Evolutionary conservation across 768 basidiomycete species (phyloP).

Genomic region (Tubosaeta sp.): DNA sequence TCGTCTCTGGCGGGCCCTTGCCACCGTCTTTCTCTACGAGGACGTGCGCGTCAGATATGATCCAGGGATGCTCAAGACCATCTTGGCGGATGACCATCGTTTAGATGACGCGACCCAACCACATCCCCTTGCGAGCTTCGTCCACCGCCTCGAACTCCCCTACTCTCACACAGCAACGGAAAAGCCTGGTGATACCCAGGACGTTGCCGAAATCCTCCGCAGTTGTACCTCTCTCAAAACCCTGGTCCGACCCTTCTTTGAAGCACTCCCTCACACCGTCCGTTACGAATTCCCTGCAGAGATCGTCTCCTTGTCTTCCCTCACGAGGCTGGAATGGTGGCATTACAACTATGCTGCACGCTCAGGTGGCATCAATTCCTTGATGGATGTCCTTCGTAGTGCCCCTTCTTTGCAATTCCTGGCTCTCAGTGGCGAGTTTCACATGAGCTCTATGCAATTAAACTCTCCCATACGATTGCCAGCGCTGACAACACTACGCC

Average conservation of each 20-base stretch:
- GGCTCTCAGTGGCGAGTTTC: slow-evolving; percentile 45
- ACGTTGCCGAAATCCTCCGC: slow-evolving; percentile 45
- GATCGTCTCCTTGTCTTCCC: slow-evolving; percentile 41
- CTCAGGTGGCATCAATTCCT: slow-evolving; percentile 62
- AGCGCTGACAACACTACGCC: slow-evolving; percentile 49
- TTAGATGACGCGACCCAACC: slow-evolving; percentile 13
- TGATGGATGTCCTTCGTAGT: slow-evolving; percentile 45
- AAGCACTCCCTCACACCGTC: slow-evolving; percentile 22
- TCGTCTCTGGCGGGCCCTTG: slow-evolving; percentile 49
- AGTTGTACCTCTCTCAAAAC: slow-evolving; percentile 49
- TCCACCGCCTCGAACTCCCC: slow-evolving; percentile 56
- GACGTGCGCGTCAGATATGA: slow-evolving; percentile 44
- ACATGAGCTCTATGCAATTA: slow-evolving; percentile 22
- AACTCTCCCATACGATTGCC: slow-evolving; percentile 37
- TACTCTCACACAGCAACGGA: slow-evolving; percentile 49
- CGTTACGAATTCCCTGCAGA: slow-evolving; percentile 53
- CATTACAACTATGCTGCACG: slow-evolving; percentile 52
- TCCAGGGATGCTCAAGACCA: slow-evolving; percentile 28
- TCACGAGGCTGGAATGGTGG: slow-evolving; percentile 70
- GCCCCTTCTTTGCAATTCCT: slow-evolving; percentile 59
- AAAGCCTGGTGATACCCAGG: slow-evolving; percentile 23
- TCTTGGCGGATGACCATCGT: slow-evolving; percentile 19
- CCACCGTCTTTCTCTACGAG: slow-evolving; percentile 46
- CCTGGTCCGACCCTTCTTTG: slow-evolving; percentile 45
- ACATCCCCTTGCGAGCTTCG: slow-evolving; percentile 32